Conservation (phyloP, 139 green algal species). For the Chlorella sp. region DNA sequence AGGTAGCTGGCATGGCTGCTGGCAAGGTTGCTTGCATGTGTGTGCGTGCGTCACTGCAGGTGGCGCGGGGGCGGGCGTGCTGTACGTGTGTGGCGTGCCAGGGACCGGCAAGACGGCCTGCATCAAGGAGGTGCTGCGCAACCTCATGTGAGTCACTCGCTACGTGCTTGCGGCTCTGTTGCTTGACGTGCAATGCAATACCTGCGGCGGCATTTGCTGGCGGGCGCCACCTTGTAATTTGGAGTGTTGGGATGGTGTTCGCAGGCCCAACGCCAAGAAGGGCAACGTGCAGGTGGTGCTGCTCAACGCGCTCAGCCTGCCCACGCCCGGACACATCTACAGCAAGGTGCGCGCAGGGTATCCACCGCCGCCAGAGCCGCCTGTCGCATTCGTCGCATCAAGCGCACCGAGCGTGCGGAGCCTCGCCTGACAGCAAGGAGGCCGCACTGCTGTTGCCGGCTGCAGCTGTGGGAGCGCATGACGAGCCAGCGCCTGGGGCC, state of each 20-base stretch:
- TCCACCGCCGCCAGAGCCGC: too few species aligned
- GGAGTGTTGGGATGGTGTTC: too few species aligned
- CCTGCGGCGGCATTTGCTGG: too few species aligned
- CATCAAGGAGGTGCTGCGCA: constrained; percentile 61
- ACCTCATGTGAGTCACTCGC: too few species aligned
- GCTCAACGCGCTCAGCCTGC: constrained; percentile 87
- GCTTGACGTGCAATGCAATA: too few species aligned
- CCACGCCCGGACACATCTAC: constrained; percentile 85
- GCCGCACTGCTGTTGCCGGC: not conserved
- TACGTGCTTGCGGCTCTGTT: too few species aligned
- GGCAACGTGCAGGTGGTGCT: constrained; percentile 57
- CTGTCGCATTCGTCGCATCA: too few species aligned
- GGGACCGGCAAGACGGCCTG: constrained; percentile 97
- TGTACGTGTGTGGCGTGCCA: constrained; percentile 95
- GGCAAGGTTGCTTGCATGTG: too few species aligned
- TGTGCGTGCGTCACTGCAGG: too few species aligned
- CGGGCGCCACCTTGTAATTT: too few species aligned
- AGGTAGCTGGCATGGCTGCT: too few species aligned
- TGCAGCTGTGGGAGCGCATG: constrained; percentile 73
- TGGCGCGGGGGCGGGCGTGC: constrained; percentile 45
- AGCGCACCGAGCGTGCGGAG: not conserved
- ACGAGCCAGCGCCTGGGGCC: constrained; percentile 60
- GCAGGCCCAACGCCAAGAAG: not conserved
- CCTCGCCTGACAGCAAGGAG: not conserved
- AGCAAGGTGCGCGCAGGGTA: constrained; percentile 24